These are phyloP conservation scores for Mycena olivaceomarginata DNA, from an alignment of 768 basidiomycete genomes.

Conservation along the genomic window DNA sequence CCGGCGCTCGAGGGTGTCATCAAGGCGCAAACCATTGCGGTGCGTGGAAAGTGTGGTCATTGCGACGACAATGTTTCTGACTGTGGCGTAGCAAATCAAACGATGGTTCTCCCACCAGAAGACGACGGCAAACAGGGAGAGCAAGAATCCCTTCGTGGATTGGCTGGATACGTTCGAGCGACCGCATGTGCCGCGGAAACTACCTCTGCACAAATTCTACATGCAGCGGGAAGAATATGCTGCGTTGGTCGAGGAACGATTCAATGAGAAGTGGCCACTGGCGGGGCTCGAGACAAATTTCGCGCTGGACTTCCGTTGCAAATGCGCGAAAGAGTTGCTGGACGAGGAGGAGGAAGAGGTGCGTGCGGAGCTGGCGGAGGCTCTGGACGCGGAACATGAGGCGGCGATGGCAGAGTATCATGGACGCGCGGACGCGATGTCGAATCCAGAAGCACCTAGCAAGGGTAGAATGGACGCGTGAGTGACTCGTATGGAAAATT, in stretches of 20 bases:
- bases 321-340: slow-evolving; percentile 15
- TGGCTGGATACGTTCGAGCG: slow-evolving; percentile 8
- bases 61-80: too few species aligned
- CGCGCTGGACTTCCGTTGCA: slow-evolving; percentile 5
- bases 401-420: not conserved
- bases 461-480: not conserved
- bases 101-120: slow-evolving; percentile 3
- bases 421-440: not conserved
- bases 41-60: too few species aligned
- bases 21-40: too few species aligned
- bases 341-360: not conserved
- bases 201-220: slow-evolving; percentile 13
- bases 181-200: not conserved
- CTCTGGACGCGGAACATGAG: not conserved
- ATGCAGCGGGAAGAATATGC: slow-evolving; percentile 6
- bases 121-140: not conserved
- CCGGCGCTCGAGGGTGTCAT: too few species aligned
- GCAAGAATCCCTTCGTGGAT: not conserved
- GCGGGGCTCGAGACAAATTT: not conserved
- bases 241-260: not conserved
- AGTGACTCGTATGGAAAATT: not conserved
- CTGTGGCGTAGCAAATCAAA: not conserved
- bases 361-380: not conserved
- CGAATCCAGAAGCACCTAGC: not conserved
- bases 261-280: not conserved